Evolutionary conservation across 371 early-diverging fungal genomes (phyloP).

Genomic region (Basidiobolus heterosporus): DNA sequence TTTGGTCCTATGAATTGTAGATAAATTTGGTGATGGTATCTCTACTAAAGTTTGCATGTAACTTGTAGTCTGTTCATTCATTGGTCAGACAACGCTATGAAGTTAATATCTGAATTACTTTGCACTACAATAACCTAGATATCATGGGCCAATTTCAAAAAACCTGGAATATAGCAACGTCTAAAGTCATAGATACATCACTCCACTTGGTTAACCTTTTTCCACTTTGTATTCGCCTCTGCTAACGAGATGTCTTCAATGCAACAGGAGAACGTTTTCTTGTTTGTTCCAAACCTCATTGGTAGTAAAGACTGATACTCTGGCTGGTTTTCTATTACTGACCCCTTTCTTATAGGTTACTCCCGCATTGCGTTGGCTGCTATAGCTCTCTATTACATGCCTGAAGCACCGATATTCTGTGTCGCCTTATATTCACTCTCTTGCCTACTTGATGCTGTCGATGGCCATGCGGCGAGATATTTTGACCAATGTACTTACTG

Average conservation of each 20-base stretch:
- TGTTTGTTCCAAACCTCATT: slow-evolving; percentile 7
- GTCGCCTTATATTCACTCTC: slow-evolving; percentile 69
- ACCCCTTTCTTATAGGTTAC: slow-evolving; percentile 44
- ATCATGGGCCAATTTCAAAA: too few relatives aligned
- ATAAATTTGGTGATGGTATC: too few relatives aligned
- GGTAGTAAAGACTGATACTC: neutral
- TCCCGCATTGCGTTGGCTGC: slow-evolving; percentile 64
- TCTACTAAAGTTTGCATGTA: too few relatives aligned
- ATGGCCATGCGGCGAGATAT: slow-evolving; percentile 84
- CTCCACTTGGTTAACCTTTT: too few relatives aligned
- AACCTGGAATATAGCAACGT: too few relatives aligned
- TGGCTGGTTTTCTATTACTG: neutral
- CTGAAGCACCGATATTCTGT: slow-evolving; percentile 44
- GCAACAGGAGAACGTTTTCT: slow-evolving; percentile 1
- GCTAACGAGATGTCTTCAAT: neutral
- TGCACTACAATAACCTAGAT: too few relatives aligned
- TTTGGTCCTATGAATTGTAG: too few relatives aligned
- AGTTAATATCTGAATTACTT: too few relatives aligned
- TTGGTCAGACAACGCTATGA: too few relatives aligned
- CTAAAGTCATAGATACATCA: too few relatives aligned
- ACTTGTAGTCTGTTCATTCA: too few relatives aligned
- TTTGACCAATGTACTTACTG: slow-evolving; percentile 64
- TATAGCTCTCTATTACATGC: slow-evolving; percentile 56
- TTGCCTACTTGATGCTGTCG: slow-evolving; percentile 83
- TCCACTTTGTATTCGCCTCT: too few relatives aligned